Percentiles rank a stretch among this genome's conserved stretches.
Conservation (phyloP, 2,329 filamentous ascomycete species). For the Arachnomyces sp. region DNA sequence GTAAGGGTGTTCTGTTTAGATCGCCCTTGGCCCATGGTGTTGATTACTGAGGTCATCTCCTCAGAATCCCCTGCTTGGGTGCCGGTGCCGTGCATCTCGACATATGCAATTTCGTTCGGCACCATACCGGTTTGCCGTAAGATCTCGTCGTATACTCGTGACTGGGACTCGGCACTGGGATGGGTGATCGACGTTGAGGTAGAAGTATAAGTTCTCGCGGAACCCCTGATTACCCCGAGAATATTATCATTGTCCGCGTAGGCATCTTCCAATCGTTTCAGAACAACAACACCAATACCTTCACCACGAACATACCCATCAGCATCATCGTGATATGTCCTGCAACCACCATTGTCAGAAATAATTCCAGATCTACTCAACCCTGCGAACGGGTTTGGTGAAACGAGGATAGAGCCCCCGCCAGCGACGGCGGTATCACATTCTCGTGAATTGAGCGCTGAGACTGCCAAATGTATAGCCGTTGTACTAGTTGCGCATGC, state of each 20-base stretch:
- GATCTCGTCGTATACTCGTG: slow-evolving; percentile 14
- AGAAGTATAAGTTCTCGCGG: too few species aligned
- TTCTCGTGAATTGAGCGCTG: slow-evolving; percentile 64
- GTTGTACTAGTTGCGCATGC: slow-evolving; percentile 68
- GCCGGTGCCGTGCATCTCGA: slow-evolving; percentile 26
- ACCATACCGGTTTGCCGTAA: slow-evolving; percentile 7
- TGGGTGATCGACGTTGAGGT: too few species aligned
- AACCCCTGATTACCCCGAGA: slow-evolving; percentile 69
- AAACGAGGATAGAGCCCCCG: slow-evolving; percentile 65
- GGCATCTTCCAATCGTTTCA: slow-evolving; percentile 74
- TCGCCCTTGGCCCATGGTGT: too few species aligned
- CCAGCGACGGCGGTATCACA: slow-evolving; percentile 75
- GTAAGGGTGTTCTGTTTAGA: too few species aligned
- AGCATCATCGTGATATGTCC: slow-evolving; percentile 71
- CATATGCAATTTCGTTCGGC: slow-evolving; percentile 19
- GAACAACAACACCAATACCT: slow-evolving; percentile 61
- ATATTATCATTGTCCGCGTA: slow-evolving; percentile 60
- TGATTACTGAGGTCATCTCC: slow-evolving; percentile 25
- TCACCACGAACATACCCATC: slow-evolving; percentile 79
- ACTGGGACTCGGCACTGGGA: slow-evolving; percentile 10
- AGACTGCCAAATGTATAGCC: slow-evolving; percentile 63
- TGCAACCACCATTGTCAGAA: slow-evolving; percentile 66
- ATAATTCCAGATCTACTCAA: too few species aligned
- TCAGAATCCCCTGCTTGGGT: slow-evolving; percentile 24
- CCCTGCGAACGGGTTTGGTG: slow-evolving; percentile 70